Percentiles rank a stretch among this genome's conserved stretches.
Conservation (phyloP, 345 rosid species). For the Moricandia moricandioides region DNA sequence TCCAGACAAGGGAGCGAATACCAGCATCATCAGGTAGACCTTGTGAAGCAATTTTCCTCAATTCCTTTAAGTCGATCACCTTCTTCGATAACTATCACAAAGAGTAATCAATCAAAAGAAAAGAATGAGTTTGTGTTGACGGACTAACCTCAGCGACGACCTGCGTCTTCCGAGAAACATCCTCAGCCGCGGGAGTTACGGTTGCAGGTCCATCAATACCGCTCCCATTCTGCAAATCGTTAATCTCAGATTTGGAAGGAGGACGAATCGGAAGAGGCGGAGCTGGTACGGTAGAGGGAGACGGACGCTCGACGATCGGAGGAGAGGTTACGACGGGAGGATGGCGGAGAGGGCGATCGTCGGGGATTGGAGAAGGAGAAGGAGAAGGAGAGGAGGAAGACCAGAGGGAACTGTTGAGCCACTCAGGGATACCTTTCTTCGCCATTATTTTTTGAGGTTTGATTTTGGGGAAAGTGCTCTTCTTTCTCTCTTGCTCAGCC, state of each 20-base stretch:
- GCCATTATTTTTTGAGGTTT: conserved; percentile 42
- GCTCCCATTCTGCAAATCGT: conserved; percentile 29
- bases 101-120: neutral
- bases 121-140: too few species aligned
- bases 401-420: conserved; percentile 98
- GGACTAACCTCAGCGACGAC: conserved; percentile 68
- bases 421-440: conserved; percentile 87
- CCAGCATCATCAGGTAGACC: conserved; percentile 89
- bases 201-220: conserved; percentile 32
- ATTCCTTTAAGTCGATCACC: conserved; percentile 68
- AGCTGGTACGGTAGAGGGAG: conserved; percentile 45
- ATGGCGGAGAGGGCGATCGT: conserved; percentile 44
- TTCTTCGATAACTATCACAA: conserved; percentile 68
- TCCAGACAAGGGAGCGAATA: conserved; percentile 85
- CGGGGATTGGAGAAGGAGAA: conserved; percentile 40
- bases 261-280: conserved; percentile 24
- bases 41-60: conserved; percentile 77
- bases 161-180: conserved; percentile 70
- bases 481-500: neutral
- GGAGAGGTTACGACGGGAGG: conserved; percentile 28
- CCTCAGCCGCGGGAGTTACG: conserved; percentile 48
- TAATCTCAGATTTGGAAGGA: conserved; percentile 47
- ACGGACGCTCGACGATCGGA: conserved; percentile 30
- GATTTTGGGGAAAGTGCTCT: neutral
- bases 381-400: conserved; percentile 34